These are phyloP conservation scores for Ramularia endophylla DNA, from an alignment of 2,329 filamentous ascomycete species.

Conservation along the genomic window DNA sequence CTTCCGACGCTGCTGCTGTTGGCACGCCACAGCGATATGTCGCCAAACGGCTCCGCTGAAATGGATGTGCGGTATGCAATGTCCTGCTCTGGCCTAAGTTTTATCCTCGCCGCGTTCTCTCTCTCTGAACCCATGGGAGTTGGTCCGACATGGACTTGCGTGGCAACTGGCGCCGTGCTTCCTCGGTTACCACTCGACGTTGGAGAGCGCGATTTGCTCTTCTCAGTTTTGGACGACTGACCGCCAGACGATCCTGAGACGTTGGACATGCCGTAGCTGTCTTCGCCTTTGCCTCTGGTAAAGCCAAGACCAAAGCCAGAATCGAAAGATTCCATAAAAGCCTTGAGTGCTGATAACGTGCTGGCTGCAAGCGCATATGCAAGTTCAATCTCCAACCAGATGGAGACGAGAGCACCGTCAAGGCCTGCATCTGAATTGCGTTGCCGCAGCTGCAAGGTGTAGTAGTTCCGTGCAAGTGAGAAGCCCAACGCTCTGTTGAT, in stretches of 20 bases:
- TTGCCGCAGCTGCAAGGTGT: conserved; percentile 24
- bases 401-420: conserved; percentile 27
- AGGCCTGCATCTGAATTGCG: conserved; percentile 28
- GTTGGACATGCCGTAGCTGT: conserved; percentile 25
- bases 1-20: conserved; percentile 14
- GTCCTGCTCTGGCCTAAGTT: conserved; percentile 16
- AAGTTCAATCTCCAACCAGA: conserved; percentile 35
- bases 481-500: conserved; percentile 28
- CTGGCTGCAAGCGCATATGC: conserved; percentile 38
- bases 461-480: conserved; percentile 32
- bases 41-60: conserved; percentile 12
- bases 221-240: conserved; percentile 15
- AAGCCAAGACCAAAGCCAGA: conserved; percentile 34
- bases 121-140: background rate
- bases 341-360: conserved; percentile 38
- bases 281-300: conserved; percentile 24
- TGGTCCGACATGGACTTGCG: conserved; percentile 3
- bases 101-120: conserved; percentile 6
- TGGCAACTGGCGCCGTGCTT: background rate
- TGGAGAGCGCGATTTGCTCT: conserved; percentile 7
- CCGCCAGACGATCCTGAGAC: conserved; percentile 16
- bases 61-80: conserved; percentile 10
- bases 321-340: conserved; percentile 38
- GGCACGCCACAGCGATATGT: conserved; percentile 9
- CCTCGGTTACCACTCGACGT: conserved; percentile 4